Base-by-base conservation (phyloP, 2,329 filamentous ascomycete species). In the Penicillium brevicompactum region DNA sequence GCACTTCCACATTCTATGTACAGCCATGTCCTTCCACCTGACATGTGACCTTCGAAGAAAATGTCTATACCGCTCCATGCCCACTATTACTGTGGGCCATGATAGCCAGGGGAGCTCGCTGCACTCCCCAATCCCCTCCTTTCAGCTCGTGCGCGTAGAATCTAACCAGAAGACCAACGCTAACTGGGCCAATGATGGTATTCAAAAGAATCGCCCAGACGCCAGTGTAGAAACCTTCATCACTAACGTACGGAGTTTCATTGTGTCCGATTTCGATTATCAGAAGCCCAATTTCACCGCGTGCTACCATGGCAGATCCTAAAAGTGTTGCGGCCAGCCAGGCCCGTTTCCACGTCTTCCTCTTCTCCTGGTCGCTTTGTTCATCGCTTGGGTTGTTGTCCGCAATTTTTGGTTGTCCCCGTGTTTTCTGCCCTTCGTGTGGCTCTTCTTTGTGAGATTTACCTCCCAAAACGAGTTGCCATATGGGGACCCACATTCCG, bases 191-290 rank as follows among this genome's bases (percentile, higher is more conserved):
- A 21, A 70, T 62, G 9, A 71, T 71, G 3, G 69, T 71, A 38
- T 71, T 71, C 1, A 71, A 52, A 9, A 71, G 56, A 40, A 71
- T 71, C 0, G 69, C 69, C 69, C 69, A 71, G 0, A 71, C 63
- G 0, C 59, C 67, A 11, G 68, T 67, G 27, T 65, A 63, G 27
- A 68, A 68, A 0, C 61, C 66, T 0, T 64, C 66, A 16, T 68
- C 57, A 24, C 80, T 75, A 16, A 81, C 76, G 1, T 78, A 76
- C 31, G 71, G 68, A 2, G 68, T 69, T 32, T 68, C 58, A 6
- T 71, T 71, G 22, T 68, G 66, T 4, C 69, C 69, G 8, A 71
- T 65, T 41, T 71, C 68, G 13, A 70, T 69, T 11, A 71, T 70
- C 31, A 71, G 44, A 4, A 70, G 64, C 2, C 69, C 69, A 40